phyloP scores from a whole-genome alignment of 768 basidiomycete species.

The Hemileccinum rubropunctum region DNA sequence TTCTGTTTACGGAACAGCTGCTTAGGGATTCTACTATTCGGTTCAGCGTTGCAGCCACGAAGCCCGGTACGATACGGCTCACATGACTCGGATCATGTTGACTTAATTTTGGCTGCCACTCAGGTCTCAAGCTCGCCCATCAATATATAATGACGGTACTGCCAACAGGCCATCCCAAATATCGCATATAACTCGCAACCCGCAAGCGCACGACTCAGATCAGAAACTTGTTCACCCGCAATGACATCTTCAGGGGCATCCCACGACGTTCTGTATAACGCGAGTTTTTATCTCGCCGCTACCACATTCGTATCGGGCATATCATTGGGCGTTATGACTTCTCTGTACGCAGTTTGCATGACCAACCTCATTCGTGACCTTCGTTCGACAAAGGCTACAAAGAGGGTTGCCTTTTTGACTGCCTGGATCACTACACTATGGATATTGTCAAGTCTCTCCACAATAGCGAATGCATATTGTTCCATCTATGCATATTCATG shows the following conservation, averaged over 20 bases:
- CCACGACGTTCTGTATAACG: neutral
- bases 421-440: neutral
- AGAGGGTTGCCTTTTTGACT: neutral
- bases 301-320: constrained; percentile 2
- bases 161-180: too few relatives aligned
- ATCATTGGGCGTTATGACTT: constrained; percentile 2
- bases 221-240: too few relatives aligned
- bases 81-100: too few relatives aligned
- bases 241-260: neutral
- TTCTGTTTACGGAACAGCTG: too few relatives aligned
- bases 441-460: neutral
- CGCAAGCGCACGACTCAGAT: too few relatives aligned
- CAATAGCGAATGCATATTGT: neutral
- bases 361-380: neutral
- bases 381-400: neutral
- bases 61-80: too few relatives aligned
- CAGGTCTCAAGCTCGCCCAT: too few relatives aligned
- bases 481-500: neutral
- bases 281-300: neutral
- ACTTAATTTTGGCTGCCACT: too few relatives aligned
- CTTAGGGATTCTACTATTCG: too few relatives aligned
- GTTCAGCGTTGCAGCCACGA: too few relatives aligned
- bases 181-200: too few relatives aligned
- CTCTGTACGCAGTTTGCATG: neutral
- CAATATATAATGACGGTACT: too few relatives aligned